phyloP scores from a whole-genome alignment of 2,329 filamentous ascomycete genomes.

The Didymella keratinophila region DNA sequence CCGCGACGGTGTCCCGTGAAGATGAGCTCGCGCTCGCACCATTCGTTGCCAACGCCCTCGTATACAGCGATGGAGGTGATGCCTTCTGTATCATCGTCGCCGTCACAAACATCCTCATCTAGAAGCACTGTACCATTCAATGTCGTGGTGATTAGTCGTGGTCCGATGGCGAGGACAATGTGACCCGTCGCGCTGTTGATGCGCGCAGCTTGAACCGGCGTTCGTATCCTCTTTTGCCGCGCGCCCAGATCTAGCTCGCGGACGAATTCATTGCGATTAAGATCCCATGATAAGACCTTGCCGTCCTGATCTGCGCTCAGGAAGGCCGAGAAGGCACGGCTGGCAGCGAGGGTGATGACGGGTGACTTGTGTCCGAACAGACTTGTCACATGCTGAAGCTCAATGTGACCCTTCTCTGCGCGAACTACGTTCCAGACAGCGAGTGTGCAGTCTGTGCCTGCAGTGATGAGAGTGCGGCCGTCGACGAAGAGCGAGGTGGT shows the following conservation, averaged over 20 bases:
- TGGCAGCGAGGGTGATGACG: constrained; percentile 82
- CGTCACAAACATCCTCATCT: constrained; percentile 79
- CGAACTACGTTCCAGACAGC: constrained; percentile 80
- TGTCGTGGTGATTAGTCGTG: constrained; percentile 79
- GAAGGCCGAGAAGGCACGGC: constrained; percentile 86
- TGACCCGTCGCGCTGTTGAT: constrained; percentile 94
- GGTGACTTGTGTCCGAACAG: constrained; percentile 90
- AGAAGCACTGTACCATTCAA: constrained; percentile 86
- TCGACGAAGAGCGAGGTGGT: constrained; percentile 86
- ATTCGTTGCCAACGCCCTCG: constrained; percentile 88
- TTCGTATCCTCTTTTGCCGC: constrained; percentile 31
- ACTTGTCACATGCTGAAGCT: constrained; percentile 78
- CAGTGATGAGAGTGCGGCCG: constrained; percentile 88
- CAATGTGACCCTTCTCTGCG: constrained; percentile 69
- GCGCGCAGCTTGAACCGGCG: constrained; percentile 70
- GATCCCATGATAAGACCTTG: constrained; percentile 88
- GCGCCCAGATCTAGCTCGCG: constrained; percentile 67
- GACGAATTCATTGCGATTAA: constrained; percentile 89
- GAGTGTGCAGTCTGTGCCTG: constrained; percentile 90
- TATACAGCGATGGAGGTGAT: constrained; percentile 90
- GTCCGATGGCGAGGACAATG: constrained; percentile 82
- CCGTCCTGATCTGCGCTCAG: constrained; percentile 84
- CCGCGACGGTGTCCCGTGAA: constrained; percentile 89
- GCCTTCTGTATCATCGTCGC: constrained; percentile 69
- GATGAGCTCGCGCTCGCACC: constrained; percentile 83